Evolutionary conservation across 2,329 filamentous ascomycete genomes (phyloP), one percentile per base, ranked within the genome.

Genomic region (Neonectria sp.): DNA sequence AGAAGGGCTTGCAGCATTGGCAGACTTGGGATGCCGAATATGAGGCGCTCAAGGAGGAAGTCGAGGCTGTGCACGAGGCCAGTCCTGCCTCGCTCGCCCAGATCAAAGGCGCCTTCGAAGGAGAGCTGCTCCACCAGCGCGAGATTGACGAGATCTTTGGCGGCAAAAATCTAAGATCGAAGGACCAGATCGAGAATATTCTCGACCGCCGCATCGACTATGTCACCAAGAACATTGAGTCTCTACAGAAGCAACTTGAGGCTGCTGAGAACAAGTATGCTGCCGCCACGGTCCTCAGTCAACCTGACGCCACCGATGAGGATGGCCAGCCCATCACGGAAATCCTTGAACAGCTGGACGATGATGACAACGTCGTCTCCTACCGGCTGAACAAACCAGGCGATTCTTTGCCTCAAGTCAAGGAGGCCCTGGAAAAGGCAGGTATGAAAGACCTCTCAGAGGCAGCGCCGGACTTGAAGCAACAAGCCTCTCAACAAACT

Each of bases 21-120:
- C 92, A 93, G 71, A 91, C 91, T 61, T 97, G 93, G 89, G 95
- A 97, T 79, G 90, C 93, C 55, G 95, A 98, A 79, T 98, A 98
- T 80, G 94, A 97, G 78, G 90, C 91, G 27, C 86, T 98, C 68
- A 95, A 93, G 78, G 94, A 97, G 78, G 94, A 97, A 75, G 88
- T 98, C 33, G 82, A 89, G 59, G 84, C 83, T 4, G 78, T 91
- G 29, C 79, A 85, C 48, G 82, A 84, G 57, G 80, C 87, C 62
- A 81, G 82, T 33, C 55, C 71, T 12, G 63, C 70, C 15, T 86
- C 90, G 31, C 86, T 95, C 31, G 82, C 87, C 8, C 82, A 82
- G 33, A 87, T 92, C 52, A 88, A 88, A 51, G 81, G 84, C 40
- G 84, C 86, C 13, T 91, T 92, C 70, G 86, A 90, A 48, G 90